Base-by-base conservation (phyloP, 1,139 yeast species). In the Citeromyces hawaiiensis region DNA sequence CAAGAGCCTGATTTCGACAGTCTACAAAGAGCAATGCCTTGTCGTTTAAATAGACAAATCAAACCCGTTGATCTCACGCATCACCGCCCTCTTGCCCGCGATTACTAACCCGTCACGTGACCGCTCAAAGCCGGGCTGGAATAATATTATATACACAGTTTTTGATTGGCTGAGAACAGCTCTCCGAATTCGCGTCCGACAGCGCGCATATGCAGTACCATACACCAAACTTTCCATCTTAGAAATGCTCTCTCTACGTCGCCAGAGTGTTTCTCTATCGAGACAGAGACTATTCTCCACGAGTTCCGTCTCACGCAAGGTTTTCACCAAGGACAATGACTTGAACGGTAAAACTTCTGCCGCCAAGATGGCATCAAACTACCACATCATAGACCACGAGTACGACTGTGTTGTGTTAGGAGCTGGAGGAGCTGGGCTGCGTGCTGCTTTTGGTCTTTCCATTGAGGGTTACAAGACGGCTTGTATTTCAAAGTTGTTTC, bases 361-460 rank as follows among this genome's bases (percentile, higher is more conserved):
- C 38, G 61, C 64, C 43, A 68, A 71, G 45, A 71, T 75, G 69
- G 68, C 72, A 46, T 82, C 79, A 52, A 83, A 86, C 59, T 88
- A 88, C 65, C 94, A 87, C 55, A 81, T 91, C 48, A 79, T 88
- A 50, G 94, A 91, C 65, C 98, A 91, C 63, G 97, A 91, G 63
- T 91, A 91, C 65, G 98, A 91, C 66, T 87, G 96, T 70, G 76
- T 91, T 41, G 98, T 91, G 46, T 91, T 91, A 42, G 98, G 98
- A 56, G 98, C 97, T 41, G 98, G 98, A 55, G 98, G 98, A 60
- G 98, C 98, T 38, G 98, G 98, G 58, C 71, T 91, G 47, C 80
- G 98, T 68, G 98, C 98, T 36, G 97, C 98, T 33, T 91, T 88
- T 53, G 98, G 98, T 46, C 73, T 91, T 47, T 96, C 96, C 43